Base-by-base conservation (phyloP, 345 rosid species). In the Mangifera indica region DNA sequence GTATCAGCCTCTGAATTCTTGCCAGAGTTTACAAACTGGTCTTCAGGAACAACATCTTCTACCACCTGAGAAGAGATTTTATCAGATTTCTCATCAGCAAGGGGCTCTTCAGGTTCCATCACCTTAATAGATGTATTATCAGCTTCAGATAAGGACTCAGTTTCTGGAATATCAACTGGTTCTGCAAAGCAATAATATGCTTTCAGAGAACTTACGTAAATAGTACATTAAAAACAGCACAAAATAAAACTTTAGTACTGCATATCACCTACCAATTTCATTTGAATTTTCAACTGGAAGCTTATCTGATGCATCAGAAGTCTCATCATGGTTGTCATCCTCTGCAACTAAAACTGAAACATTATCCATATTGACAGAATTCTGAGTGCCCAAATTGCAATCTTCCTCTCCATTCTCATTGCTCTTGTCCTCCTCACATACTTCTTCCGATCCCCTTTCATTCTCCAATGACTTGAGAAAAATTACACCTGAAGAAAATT, bases 401-500 rank as follows among this genome's bases (percentile, higher is more conserved):
- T 29, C 51, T 37, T 6, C 74, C 13, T 13, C 70, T 12, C 18
- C 53, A 52, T 21, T 17, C 24, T 53, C 15, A 60, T 22, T 14
- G 52, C 34, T 51, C 11, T 73, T 54, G 11, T 63, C 60, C 40
- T 63, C 60, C 40, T 76, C 79, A 15, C 32, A 57, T 68, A 59
- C 21, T 55, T 60, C 69, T 44, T 64, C 61, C 40, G 49, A 20
- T 49, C 74, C 79, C 76, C 74, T 62, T 71, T 81, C 79, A 67
- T 48, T 75, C 73, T 81, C 81, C 67, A 75, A 44, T 0, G 72
- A 63, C 46, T 54, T 76, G 72, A 56, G 81, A 44, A 78, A 40
- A 64, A 74, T 84, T 67, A 67, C 68, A 63, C 55, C 76, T 20
- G 81, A 54, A 48, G 56, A 20, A 29, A 59, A 74, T 66, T 74